These are phyloP conservation scores for Pseudogymnoascus sp. DNA, from an alignment of 2,329 filamentous ascomycete genomes.

Conservation along the genomic window DNA sequence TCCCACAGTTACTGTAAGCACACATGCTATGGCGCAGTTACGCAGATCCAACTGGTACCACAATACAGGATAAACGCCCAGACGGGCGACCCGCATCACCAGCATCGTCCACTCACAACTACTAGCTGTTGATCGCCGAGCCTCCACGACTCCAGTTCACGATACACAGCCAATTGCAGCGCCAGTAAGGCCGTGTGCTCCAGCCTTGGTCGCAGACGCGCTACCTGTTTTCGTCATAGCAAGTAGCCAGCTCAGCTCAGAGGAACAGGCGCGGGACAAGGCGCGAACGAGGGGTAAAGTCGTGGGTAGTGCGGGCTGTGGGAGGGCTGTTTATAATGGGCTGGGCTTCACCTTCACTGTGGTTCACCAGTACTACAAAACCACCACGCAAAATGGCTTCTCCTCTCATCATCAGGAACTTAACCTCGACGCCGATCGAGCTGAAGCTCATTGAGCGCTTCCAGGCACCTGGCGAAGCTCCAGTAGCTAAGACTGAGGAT, in stretches of 20 bases:
- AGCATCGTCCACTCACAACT: background rate
- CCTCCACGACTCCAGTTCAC: background rate
- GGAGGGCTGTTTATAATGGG: background rate
- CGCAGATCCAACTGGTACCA: background rate
- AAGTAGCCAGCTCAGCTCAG: background rate
- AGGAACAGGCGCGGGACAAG: background rate
- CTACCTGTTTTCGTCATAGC: background rate
- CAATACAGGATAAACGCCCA: background rate
- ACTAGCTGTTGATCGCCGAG: background rate
- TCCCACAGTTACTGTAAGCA: background rate
- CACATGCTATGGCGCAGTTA: background rate
- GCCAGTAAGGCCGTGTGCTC: background rate
- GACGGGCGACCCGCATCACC: background rate
- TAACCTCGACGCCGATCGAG: conserved; percentile 65
- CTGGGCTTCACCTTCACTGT: background rate
- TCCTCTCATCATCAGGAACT: conserved; percentile 69
- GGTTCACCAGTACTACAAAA: background rate
- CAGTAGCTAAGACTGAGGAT: conserved; percentile 26
- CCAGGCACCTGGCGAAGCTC: conserved; percentile 42
- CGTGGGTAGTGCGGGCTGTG: background rate
- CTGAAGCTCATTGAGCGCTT: conserved; percentile 70
- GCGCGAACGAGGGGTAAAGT: conserved; percentile 5
- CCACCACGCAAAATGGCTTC: conserved; percentile 11
- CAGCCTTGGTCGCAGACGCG: background rate
- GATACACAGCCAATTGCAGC: background rate